Evolutionary conservation across 352 stramenopile genomes (phyloP).

Genomic region (Aphanomyces stellatus): DNA sequence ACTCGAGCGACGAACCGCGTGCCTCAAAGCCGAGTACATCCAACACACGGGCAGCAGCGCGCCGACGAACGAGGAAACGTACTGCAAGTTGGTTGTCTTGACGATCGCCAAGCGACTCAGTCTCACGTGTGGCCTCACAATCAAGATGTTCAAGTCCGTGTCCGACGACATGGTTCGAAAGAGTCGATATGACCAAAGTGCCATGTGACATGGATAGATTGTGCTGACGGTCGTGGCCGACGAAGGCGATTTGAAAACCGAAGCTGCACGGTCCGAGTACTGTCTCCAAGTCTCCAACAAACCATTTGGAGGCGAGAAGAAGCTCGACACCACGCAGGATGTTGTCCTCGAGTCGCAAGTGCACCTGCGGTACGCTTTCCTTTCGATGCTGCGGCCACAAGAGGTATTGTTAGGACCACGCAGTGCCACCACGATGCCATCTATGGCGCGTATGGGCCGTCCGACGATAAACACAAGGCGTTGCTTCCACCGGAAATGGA

Average conservation of each 20-base stretch:
- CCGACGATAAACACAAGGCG: background rate
- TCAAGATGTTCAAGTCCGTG: slow-evolving; percentile 70
- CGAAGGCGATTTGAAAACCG: slow-evolving; percentile 58
- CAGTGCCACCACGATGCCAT: background rate
- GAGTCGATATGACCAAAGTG: too few relatives aligned
- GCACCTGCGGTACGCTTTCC: slow-evolving; percentile 32
- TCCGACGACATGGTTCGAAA: slow-evolving; percentile 30
- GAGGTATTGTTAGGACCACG: background rate
- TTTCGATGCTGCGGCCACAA: background rate
- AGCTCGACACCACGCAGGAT: slow-evolving; percentile 48
- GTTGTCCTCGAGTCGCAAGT: slow-evolving; percentile 36
- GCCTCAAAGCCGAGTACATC: slow-evolving; percentile 42
- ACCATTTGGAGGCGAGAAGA: slow-evolving; percentile 49
- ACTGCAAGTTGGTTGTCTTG: slow-evolving; percentile 61
- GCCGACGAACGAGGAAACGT: slow-evolving; percentile 42
- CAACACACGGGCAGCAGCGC: slow-evolving; percentile 33
- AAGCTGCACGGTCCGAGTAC: slow-evolving; percentile 67
- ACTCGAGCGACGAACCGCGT: too few relatives aligned
- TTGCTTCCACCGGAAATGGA: slow-evolving; percentile 50
- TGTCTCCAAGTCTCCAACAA: slow-evolving; percentile 64
- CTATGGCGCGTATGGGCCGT: background rate
- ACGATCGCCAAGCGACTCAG: slow-evolving; percentile 55
- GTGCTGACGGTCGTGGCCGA: slow-evolving; percentile 78
- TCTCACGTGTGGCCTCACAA: slow-evolving; percentile 66
- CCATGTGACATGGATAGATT: too few relatives aligned